phyloP scores from a whole-genome alignment of 2,329 filamentous ascomycete genomes.

The Aspergillus sergii region DNA sequence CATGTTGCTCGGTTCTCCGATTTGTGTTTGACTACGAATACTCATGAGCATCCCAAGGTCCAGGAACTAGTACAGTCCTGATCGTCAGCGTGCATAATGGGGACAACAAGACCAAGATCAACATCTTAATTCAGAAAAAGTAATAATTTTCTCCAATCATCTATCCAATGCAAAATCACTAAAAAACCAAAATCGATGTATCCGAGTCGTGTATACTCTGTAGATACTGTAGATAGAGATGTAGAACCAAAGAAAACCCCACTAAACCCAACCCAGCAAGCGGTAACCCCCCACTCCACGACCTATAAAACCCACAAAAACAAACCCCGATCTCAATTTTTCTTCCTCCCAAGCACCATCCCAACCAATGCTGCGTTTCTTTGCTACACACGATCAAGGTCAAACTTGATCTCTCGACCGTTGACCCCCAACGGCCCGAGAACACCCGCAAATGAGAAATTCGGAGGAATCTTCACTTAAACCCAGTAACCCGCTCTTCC shows the following conservation, averaged over 20 bases:
- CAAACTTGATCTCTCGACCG: constrained; percentile 30
- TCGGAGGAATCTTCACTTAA: constrained; percentile 88
- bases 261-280: constrained; percentile 13
- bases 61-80: too few relatives aligned
- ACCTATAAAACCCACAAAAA: constrained; percentile 4
- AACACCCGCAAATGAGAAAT: constrained; percentile 85
- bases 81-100: too few relatives aligned
- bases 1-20: not conserved
- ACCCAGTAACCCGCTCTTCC: constrained; percentile 45
- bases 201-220: too few relatives aligned
- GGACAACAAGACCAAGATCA: too few relatives aligned
- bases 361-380: constrained; percentile 93
- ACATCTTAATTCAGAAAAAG: too few relatives aligned
- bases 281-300: constrained; percentile 18
- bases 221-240: too few relatives aligned
- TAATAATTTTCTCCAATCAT: too few relatives aligned
- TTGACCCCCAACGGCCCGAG: constrained; percentile 10
- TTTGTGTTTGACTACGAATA: not conserved
- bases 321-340: constrained; percentile 31
- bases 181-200: too few relatives aligned
- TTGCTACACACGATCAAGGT: constrained; percentile 77
- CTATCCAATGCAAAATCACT: too few relatives aligned
- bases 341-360: constrained; percentile 69
- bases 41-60: too few relatives aligned
- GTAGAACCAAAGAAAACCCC: too few relatives aligned